These are phyloP conservation scores for Meripilus lineatus DNA, from an alignment of 1,284 basidiomycete species.

Conservation along the genomic window DNA sequence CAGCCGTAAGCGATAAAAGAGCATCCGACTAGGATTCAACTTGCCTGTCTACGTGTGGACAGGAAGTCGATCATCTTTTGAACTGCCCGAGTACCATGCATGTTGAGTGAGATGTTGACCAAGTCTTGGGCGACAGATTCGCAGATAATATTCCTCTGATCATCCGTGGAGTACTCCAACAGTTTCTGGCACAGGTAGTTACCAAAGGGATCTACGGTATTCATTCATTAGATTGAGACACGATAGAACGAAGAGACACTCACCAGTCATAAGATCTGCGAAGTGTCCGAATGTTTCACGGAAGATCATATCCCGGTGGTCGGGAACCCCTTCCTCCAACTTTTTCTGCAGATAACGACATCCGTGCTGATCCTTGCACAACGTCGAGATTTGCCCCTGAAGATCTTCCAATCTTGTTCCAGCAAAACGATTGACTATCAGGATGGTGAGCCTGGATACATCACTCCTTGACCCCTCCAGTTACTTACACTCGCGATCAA, in stretches of 20 bases:
- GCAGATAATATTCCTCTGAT: slow-evolving; percentile 96
- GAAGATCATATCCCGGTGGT: slow-evolving; percentile 99
- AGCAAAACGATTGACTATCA: slow-evolving; percentile 86
- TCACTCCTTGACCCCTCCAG: no score
- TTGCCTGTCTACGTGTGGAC: slow-evolving; percentile 88
- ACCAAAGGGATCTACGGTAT: slow-evolving; percentile 86
- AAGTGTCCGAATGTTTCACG: slow-evolving; percentile 97
- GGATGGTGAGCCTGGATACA: background rate
- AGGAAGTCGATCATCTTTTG: slow-evolving; percentile 99
- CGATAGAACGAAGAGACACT: slow-evolving; percentile 14
- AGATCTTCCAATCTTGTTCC: slow-evolving; percentile 95
- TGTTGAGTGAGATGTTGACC: slow-evolving; percentile 98
- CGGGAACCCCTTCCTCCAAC: slow-evolving; percentile 90
- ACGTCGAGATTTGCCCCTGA: slow-evolving; percentile 85
- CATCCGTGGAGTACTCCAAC: slow-evolving; percentile 95
- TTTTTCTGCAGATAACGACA: slow-evolving; percentile 99
- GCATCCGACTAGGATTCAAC: slow-evolving; percentile 32
- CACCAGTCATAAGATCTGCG: slow-evolving; percentile 96
- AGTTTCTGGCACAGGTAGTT: slow-evolving; percentile 99
- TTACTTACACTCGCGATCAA: slow-evolving; percentile 78
- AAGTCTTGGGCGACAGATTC: slow-evolving; percentile 97
- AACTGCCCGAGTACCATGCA: slow-evolving; percentile 99
- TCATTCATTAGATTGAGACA: slow-evolving; percentile 1
- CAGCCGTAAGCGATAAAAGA: slow-evolving; percentile 32
- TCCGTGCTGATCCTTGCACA: slow-evolving; percentile 99